Evolutionary conservation across 164 flowering plant species (phyloP).

Genomic region (Santalum album): DNA sequence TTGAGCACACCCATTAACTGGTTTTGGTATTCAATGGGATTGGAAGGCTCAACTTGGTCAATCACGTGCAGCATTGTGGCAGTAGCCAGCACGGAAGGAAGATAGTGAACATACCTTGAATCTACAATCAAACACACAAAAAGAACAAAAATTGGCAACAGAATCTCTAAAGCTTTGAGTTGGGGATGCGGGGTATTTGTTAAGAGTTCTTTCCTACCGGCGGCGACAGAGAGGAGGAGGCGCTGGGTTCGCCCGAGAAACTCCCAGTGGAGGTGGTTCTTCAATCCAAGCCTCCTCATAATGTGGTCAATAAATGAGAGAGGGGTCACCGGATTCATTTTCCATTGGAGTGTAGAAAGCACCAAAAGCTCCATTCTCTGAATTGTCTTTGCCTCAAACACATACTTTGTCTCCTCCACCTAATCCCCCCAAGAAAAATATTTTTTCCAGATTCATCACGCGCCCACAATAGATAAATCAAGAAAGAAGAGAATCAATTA

Average conservation of each 20-base stretch:
- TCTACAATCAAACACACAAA: conserved; percentile 12
- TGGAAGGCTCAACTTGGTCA: conserved; percentile 22
- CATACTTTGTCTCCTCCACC: conserved; percentile 37
- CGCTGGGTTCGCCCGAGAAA: conserved; percentile 47
- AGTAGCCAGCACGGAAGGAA: conserved; percentile 41
- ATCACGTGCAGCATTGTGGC: conserved; percentile 40
- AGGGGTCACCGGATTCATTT: conserved; percentile 80
- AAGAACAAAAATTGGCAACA: too few relatives aligned
- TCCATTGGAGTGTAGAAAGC: conserved; percentile 73
- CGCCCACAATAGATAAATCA: not conserved
- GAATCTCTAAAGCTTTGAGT: too few relatives aligned
- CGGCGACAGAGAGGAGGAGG: conserved; percentile 37
- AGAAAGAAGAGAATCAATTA: not conserved
- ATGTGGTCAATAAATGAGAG: conserved; percentile 68
- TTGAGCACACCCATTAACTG: conserved; percentile 34
- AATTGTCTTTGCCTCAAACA: conserved; percentile 62
- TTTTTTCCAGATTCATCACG: not conserved
- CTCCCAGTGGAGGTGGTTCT: conserved; percentile 39
- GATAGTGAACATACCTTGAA: conserved; percentile 28
- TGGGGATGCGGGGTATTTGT: too few relatives aligned
- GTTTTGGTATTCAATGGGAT: conserved; percentile 19
- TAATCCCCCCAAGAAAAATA: conserved; percentile 3
- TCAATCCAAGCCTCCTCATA: conserved; percentile 48
- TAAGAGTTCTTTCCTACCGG: conserved; percentile 44
- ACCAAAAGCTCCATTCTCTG: conserved; percentile 85